phyloP scores from a whole-genome alignment of 495 filamentous ascomycete species.

The Hypoxylon perforatum region DNA sequence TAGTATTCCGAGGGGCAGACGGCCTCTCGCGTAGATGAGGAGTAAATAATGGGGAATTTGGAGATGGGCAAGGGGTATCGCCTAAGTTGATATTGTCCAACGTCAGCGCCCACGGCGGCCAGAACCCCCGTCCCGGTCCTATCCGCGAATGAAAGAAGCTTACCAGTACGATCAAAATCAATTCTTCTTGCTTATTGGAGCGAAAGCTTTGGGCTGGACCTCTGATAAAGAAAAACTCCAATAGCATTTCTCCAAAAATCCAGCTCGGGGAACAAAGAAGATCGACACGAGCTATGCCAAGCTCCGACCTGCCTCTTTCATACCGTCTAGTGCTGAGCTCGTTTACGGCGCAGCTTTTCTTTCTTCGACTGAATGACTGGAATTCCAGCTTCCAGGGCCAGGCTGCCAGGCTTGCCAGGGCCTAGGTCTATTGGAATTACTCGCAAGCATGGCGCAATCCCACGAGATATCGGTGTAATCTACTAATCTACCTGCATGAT shows the following conservation, averaged over 20 bases:
- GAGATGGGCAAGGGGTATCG: constrained; percentile 8
- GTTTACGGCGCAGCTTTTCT: constrained; percentile 9
- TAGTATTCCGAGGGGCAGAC: constrained; percentile 5
- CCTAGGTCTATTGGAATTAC: constrained; percentile 31
- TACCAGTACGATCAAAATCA: too few species aligned
- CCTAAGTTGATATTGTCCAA: constrained; percentile 25
- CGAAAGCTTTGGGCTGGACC: neutral
- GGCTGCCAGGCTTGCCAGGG: too few species aligned
- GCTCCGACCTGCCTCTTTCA: constrained; percentile 41
- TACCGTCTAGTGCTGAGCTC: constrained; percentile 32
- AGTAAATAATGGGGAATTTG: constrained; percentile 26
- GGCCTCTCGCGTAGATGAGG: constrained; percentile 31
- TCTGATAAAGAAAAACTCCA: constrained; percentile 7
- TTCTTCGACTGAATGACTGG: constrained; percentile 18
- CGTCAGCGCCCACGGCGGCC: constrained; percentile 35
- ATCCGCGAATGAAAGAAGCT: too few species aligned
- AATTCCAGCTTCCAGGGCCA: constrained; percentile 25
- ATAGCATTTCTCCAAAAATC: constrained; percentile 20
- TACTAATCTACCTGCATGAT: constrained; percentile 35
- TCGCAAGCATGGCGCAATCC: constrained; percentile 33
- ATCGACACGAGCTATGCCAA: constrained; percentile 39
- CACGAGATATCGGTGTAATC: constrained; percentile 37
- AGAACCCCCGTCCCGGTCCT: too few species aligned
- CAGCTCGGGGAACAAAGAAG: constrained; percentile 14
- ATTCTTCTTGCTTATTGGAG: constrained; percentile 23